phyloP scores from a whole-genome alignment of 2,329 filamentous ascomycete genomes.

The Colletotrichum neosansevieriae region DNA sequence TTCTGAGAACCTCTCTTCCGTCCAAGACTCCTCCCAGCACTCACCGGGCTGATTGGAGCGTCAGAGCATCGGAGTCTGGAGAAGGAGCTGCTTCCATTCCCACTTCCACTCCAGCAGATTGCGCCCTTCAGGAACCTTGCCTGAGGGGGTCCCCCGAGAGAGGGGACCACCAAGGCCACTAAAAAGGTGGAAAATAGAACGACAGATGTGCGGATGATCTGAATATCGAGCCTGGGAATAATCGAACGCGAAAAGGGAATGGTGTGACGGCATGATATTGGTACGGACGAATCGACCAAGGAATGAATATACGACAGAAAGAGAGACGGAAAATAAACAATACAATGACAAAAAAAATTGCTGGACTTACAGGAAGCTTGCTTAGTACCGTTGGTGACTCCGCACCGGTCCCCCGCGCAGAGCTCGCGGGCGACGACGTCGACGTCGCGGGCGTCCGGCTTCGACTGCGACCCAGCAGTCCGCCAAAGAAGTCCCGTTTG shows the following conservation, averaged over 20 bases:
- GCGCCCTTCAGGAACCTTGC: slow-evolving; percentile 19
- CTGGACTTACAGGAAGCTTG: slow-evolving; percentile 35
- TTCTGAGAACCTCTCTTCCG: slow-evolving; percentile 28
- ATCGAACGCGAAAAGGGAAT: no score
- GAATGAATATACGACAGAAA: not conserved
- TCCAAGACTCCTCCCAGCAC: slow-evolving; percentile 20
- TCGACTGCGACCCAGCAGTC: slow-evolving; percentile 46
- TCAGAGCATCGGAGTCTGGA: slow-evolving; percentile 5
- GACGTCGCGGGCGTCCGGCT: slow-evolving; percentile 21
- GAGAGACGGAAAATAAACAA: not conserved
- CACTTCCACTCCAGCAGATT: slow-evolving; percentile 1
- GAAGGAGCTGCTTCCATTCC: not conserved
- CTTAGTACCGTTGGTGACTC: slow-evolving; percentile 22
- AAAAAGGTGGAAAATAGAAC: slow-evolving; percentile 25
- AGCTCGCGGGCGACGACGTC: slow-evolving; percentile 18
- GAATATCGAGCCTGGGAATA: not conserved
- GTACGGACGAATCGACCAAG: not conserved
- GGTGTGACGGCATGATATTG: no score
- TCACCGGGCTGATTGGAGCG: slow-evolving; percentile 6
- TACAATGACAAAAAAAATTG: not conserved
- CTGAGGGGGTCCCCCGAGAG: not conserved
- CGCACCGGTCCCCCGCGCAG: slow-evolving; percentile 28
- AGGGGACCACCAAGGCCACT: not conserved
- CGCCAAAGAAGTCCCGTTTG: slow-evolving; percentile 49
- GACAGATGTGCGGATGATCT: not conserved